Evolutionary conservation across 2,329 filamentous ascomycete genomes (phyloP).

Genomic region (Talaromyces sp.): DNA sequence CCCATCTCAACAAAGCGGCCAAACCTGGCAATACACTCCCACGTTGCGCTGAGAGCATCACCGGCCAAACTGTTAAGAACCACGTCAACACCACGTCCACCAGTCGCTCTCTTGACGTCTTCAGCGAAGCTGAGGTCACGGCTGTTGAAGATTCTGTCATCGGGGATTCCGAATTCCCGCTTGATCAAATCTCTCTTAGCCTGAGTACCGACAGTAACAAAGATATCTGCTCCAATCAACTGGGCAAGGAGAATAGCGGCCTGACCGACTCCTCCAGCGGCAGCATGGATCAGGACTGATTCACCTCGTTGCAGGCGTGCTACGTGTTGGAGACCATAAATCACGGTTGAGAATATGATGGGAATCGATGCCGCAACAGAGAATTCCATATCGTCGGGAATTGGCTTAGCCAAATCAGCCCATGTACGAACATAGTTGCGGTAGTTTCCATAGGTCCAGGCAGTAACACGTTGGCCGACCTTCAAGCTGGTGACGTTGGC

Average conservation of each 20-base stretch:
- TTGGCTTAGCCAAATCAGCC: background rate
- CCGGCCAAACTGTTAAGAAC: constrained; percentile 20
- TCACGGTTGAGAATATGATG: constrained; percentile 33
- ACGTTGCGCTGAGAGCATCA: constrained; percentile 21
- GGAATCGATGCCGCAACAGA: constrained; percentile 25
- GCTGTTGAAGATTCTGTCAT: constrained; percentile 24
- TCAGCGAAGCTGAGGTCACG: constrained; percentile 17
- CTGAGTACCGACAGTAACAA: constrained; percentile 13
- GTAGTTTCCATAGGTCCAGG: constrained; percentile 21
- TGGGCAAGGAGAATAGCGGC: constrained; percentile 19
- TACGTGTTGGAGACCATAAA: constrained; percentile 12
- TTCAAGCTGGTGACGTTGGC: constrained; percentile 14
- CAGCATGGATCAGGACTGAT: constrained; percentile 18
- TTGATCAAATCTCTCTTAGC: constrained; percentile 13
- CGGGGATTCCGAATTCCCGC: constrained; percentile 9
- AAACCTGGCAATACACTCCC: constrained; percentile 23
- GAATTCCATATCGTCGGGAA: constrained; percentile 11
- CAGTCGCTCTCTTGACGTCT: constrained; percentile 17
- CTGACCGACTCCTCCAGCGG: constrained; percentile 14
- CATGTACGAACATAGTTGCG: constrained; percentile 17
- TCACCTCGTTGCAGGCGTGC: constrained; percentile 16
- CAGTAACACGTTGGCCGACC: constrained; percentile 30
- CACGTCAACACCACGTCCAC: constrained; percentile 26
- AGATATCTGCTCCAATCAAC: constrained; percentile 13
- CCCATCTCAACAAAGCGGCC: constrained; percentile 30